Percentiles rank a stretch among this genome's conserved stretches.
phyloP scores from a whole-genome alignment of 306 rosid species.

The Corylus heterophylla region DNA sequence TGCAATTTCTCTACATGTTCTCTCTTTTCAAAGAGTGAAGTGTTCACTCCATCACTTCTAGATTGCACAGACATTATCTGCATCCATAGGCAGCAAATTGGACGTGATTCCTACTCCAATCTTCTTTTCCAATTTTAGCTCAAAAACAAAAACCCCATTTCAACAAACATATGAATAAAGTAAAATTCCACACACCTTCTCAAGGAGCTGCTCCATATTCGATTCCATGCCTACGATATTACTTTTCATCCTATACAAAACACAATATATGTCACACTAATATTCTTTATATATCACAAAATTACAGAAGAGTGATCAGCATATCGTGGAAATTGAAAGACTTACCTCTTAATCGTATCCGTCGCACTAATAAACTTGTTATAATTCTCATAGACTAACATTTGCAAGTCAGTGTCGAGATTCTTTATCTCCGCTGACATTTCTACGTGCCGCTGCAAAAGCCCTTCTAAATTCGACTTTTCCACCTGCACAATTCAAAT shows the following conservation, averaged over 20 bases:
- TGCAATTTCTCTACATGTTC: slow-evolving; percentile 89
- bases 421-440: slow-evolving; percentile 99
- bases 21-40: slow-evolving; percentile 80
- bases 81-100: slow-evolving; percentile 24
- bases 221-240: slow-evolving; percentile 91
- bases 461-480: slow-evolving; percentile 77
- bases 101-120: slow-evolving; percentile 14
- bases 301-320: neutral
- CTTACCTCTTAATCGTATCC: slow-evolving; percentile 79
- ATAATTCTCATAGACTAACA: slow-evolving; percentile 90
- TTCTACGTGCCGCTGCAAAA: slow-evolving; percentile 76
- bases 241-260: slow-evolving; percentile 75
- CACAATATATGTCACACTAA: neutral
- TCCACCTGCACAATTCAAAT: slow-evolving; percentile 44
- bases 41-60: slow-evolving; percentile 82
- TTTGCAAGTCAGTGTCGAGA: slow-evolving; percentile 94
- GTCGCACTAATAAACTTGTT: slow-evolving; percentile 92
- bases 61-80: slow-evolving; percentile 95
- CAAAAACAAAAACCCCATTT: neutral
- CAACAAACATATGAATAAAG: slow-evolving; percentile 1
- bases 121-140: neutral
- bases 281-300: neutral
- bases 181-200: slow-evolving; percentile 50
- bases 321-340: neutral
- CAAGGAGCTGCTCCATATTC: slow-evolving; percentile 91